Percentiles rank a stretch among this genome's conserved stretches.
Evolutionary conservation across 441 rosid species (phyloP).

Genomic region (Omphalea diandra): DNA sequence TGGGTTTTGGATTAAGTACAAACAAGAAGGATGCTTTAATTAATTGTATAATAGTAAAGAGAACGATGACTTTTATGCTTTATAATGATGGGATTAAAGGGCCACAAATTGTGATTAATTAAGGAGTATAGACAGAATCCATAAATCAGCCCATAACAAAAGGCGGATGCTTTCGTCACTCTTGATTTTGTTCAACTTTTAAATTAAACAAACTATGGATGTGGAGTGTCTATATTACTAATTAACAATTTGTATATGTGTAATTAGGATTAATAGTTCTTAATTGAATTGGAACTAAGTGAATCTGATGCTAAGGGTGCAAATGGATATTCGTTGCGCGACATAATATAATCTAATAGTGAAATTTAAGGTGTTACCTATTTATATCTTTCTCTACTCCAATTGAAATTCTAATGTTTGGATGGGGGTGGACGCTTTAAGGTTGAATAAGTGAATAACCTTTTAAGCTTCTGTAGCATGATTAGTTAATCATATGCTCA

Average conservation of each 20-base stretch:
- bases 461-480: background rate
- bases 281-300: background rate
- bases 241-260: background rate
- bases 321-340: constrained; percentile 25
- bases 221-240: background rate
- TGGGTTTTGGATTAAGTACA: constrained; percentile 22
- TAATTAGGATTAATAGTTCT: background rate
- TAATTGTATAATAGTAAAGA: background rate
- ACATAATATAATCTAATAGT: too few relatives aligned
- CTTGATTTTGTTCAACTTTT: background rate
- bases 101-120: constrained; percentile 25
- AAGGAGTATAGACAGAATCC: constrained; percentile 33
- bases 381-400: background rate
- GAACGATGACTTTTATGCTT: constrained; percentile 7
- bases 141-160: constrained; percentile 3
- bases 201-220: background rate
- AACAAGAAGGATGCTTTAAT: constrained; percentile 10
- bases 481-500: background rate
- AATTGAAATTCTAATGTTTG: background rate
- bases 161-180: constrained; percentile 19
- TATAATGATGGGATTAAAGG: constrained; percentile 3
- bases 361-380: background rate
- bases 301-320: background rate
- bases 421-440: too few relatives aligned
- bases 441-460: too few relatives aligned